Conservation (phyloP, 1,284 basidiomycete species). For the Ceratobasidium sp. region DNA sequence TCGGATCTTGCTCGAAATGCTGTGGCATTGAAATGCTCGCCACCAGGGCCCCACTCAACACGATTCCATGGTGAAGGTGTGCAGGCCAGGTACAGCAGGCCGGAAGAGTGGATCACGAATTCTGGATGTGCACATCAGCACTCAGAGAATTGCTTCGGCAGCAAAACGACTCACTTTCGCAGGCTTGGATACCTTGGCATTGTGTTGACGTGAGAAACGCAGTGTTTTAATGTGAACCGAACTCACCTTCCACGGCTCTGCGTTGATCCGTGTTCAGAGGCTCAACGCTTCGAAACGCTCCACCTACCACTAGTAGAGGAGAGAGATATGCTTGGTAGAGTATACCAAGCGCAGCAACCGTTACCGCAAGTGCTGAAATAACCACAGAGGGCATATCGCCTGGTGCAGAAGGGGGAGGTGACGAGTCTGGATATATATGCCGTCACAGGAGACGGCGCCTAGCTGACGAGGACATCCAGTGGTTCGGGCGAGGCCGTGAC, state of each 20-base stretch:
- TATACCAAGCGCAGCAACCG: background rate
- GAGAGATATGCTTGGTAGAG: slow-evolving; percentile 26
- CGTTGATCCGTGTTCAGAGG: slow-evolving; percentile 31
- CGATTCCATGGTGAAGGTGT: slow-evolving; percentile 19
- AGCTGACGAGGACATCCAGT: too few relatives aligned
- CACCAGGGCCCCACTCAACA: slow-evolving; percentile 16
- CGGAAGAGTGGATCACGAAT: slow-evolving; percentile 34
- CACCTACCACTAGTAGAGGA: slow-evolving; percentile 7
- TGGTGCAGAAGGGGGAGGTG: too few relatives aligned
- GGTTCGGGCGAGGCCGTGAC: too few relatives aligned
- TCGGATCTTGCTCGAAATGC: background rate
- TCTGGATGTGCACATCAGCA: slow-evolving; percentile 23
- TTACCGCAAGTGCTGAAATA: background rate
- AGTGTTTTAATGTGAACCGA: too few relatives aligned
- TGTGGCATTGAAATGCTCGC: slow-evolving; percentile 12
- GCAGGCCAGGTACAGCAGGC: slow-evolving; percentile 25
- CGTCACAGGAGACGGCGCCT: too few relatives aligned
- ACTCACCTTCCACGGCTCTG: slow-evolving; percentile 21
- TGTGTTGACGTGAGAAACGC: too few relatives aligned
- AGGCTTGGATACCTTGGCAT: slow-evolving; percentile 63
- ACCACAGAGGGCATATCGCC: slow-evolving; percentile 28
- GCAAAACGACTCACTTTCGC: slow-evolving; percentile 65
- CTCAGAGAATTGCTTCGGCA: slow-evolving; percentile 8
- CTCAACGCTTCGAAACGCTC: slow-evolving; percentile 19
- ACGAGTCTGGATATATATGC: too few relatives aligned